These are phyloP conservation scores for Hyphodiscus sp. DNA, from an alignment of 2,329 filamentous ascomycete species.

Conservation along the genomic window DNA sequence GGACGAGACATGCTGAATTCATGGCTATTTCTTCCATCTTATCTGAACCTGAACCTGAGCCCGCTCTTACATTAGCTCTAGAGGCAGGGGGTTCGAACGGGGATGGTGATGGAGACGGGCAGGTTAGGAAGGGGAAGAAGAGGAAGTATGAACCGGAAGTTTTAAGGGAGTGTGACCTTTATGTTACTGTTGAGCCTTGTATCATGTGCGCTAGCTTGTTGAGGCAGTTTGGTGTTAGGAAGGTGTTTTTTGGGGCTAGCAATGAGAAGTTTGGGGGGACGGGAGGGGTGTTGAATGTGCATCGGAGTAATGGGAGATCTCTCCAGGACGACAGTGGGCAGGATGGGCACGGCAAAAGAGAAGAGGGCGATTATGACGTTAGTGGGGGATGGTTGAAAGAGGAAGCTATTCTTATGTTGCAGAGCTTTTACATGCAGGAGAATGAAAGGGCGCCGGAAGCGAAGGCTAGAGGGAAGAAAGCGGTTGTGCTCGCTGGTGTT, in stretches of 20 bases:
- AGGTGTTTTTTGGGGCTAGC: conserved; percentile 89
- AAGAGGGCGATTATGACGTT: conserved; percentile 74
- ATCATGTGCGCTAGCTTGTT: conserved; percentile 97
- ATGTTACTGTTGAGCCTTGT: conserved; percentile 96
- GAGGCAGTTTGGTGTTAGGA: conserved; percentile 78
- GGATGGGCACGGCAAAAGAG: conserved; percentile 69
- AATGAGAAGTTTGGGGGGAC: conserved; percentile 98
- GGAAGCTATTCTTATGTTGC: conserved; percentile 85
- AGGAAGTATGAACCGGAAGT: conserved; percentile 53
- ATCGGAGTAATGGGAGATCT: conserved; percentile 34
- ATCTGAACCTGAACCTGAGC: conserved; percentile 37
- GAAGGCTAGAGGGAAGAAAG: conserved; percentile 25
- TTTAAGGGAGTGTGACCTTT: conserved; percentile 68
- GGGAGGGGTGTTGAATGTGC: conserved; percentile 84
- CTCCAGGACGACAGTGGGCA: neutral
- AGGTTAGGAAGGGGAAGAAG: conserved; percentile 26
- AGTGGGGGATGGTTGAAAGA: conserved; percentile 80
- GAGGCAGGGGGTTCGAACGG: no score
- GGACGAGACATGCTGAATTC: conserved; percentile 92
- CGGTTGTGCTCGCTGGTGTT: conserved; percentile 28
- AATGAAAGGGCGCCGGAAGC: conserved; percentile 62
- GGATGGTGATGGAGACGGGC: conserved; percentile 16
- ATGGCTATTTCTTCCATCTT: conserved; percentile 70
- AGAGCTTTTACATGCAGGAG: conserved; percentile 96
- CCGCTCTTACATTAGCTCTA: no score